Conservation (phyloP, 306 rosid genomes). For the Oxytropis ochrocephala region DNA sequence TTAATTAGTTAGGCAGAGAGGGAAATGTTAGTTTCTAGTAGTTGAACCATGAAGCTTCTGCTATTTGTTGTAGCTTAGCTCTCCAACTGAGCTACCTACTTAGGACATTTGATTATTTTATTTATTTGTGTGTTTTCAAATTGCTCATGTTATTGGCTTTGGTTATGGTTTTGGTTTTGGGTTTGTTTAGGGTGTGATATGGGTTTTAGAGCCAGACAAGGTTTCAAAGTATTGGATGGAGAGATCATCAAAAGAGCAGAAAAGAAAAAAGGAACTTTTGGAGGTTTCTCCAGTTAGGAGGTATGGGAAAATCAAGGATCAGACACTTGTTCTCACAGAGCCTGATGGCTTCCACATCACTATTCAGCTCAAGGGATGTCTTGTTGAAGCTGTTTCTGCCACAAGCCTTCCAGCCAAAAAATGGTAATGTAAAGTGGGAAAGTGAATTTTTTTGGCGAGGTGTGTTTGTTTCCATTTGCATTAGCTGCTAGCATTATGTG, state of each 20-base stretch:
- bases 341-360: slow-evolving; percentile 42
- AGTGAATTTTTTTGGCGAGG: slow-evolving; percentile 4
- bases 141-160: slow-evolving; percentile 9
- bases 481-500: neutral
- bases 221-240: slow-evolving; percentile 42
- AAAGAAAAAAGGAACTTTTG: slow-evolving; percentile 48
- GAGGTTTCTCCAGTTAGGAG: slow-evolving; percentile 66
- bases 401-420: slow-evolving; percentile 59
- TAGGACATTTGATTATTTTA: neutral
- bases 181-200: slow-evolving; percentile 64
- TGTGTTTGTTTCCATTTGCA: slow-evolving; percentile 12
- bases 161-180: slow-evolving; percentile 2
- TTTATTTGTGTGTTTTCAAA: neutral
- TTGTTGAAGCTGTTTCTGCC: slow-evolving; percentile 76
- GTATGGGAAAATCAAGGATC: slow-evolving; percentile 50
- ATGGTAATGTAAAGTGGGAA: slow-evolving; percentile 48
- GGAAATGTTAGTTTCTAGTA: too few species aligned
- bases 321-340: slow-evolving; percentile 49
- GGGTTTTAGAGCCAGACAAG: slow-evolving; percentile 73
- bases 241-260: slow-evolving; percentile 43
- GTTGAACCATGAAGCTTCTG: too few species aligned
- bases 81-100: too few species aligned
- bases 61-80: too few species aligned
- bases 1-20: too few species aligned
- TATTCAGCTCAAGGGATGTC: slow-evolving; percentile 54